Conservation (phyloP, 164 flowering plant genomes). For the Stephania japonica region DNA sequence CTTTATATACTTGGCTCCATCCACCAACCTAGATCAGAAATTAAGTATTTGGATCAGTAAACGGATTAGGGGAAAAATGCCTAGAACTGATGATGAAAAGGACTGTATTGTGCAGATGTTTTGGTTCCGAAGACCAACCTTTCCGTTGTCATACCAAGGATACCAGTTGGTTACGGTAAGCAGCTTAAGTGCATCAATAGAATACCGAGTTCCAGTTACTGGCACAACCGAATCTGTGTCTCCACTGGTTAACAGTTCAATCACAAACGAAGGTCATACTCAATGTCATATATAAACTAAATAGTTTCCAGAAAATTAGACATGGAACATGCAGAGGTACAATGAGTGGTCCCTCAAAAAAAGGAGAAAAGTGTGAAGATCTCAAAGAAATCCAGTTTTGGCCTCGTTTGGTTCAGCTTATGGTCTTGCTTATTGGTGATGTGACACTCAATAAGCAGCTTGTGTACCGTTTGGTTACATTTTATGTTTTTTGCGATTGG, state of each 20-base stretch:
- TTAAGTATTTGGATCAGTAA: neutral
- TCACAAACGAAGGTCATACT: neutral
- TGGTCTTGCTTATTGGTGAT: too few species aligned
- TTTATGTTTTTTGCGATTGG: too few species aligned
- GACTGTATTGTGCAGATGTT: neutral
- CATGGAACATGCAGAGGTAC: neutral
- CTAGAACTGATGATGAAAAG: neutral
- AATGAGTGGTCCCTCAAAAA: too few species aligned
- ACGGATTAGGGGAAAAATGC: neutral
- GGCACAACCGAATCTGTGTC: conserved; percentile 97
- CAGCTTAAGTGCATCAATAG: conserved; percentile 78
- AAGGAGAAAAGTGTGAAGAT: too few species aligned
- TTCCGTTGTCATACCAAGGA: conserved; percentile 79
- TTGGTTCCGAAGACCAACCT: conserved; percentile 44
- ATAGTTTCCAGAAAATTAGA: neutral
- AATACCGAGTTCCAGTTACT: conserved; percentile 80
- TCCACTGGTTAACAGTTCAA: conserved; percentile 50
- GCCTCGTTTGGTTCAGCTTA: too few species aligned
- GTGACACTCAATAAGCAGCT: too few species aligned
- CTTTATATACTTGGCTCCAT: conserved; percentile 97
- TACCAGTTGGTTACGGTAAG: conserved; percentile 73
- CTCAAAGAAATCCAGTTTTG: too few species aligned
- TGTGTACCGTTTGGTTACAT: too few species aligned
- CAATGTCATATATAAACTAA: neutral
- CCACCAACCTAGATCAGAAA: conserved; percentile 74